Conservation (phyloP, 768 basidiomycete genomes). For the Hebeloma cylindrosporum region DNA sequence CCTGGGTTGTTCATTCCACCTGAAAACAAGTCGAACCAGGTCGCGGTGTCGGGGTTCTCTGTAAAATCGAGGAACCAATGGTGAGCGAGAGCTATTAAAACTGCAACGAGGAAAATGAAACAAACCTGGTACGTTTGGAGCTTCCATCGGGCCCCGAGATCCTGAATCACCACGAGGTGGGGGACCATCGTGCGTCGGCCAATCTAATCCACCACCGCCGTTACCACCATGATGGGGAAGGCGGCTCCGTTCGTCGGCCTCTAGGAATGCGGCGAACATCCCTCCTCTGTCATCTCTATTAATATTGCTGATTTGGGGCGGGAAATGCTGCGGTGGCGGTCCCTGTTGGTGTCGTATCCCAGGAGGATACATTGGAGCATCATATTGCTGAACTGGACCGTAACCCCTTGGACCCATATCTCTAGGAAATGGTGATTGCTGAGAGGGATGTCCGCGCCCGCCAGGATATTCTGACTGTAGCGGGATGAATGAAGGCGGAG, state of each 20-base stretch:
- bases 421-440: background rate
- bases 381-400: conserved; percentile 2
- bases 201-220: background rate
- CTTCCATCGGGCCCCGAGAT: background rate
- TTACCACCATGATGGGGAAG: background rate
- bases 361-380: conserved; percentile 1
- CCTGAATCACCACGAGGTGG: background rate
- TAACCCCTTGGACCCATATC: conserved; percentile 1
- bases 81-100: background rate
- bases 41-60: background rate
- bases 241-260: conserved; percentile 28
- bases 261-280: conserved; percentile 29
- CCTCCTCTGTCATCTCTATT: conserved; percentile 15
- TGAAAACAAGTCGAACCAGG: conserved; percentile 5
- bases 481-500: conserved; percentile 18
- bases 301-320: conserved; percentile 1
- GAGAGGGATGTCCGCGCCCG: conserved; percentile 2
- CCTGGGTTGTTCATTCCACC: background rate
- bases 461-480: conserved; percentile 1
- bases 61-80: background rate
- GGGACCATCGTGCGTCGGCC: background rate
- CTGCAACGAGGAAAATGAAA: background rate
- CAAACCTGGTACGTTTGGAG: background rate
- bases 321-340: background rate
- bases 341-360: background rate